These are phyloP conservation scores for Lablab purpureus DNA, from an alignment of 306 rosid genomes.

Conservation along the genomic window DNA sequence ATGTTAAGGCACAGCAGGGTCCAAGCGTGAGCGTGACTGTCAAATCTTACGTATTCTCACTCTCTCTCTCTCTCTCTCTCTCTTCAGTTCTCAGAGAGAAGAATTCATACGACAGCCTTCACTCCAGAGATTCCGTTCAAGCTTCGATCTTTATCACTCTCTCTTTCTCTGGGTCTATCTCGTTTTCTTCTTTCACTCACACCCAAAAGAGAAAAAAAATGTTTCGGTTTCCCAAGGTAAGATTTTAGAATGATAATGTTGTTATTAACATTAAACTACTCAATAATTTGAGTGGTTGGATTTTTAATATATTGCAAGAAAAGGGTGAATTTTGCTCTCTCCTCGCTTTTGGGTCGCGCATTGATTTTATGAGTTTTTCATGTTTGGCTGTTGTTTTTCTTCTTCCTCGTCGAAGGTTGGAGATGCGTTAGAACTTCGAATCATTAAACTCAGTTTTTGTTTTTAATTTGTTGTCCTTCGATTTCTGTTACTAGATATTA, in stretches of 20 bases:
- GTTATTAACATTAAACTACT: not conserved
- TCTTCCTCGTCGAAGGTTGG: conserved; percentile 7
- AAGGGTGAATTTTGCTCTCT: conserved; percentile 42
- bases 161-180: conserved; percentile 60
- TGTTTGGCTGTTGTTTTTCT: not conserved
- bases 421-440: conserved; percentile 42
- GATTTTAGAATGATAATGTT: conserved; percentile 20
- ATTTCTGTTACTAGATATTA: conserved; percentile 46
- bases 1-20: conserved; percentile 58
- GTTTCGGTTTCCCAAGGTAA: conserved; percentile 91
- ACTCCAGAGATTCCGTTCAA: conserved; percentile 75
- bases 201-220: conserved; percentile 45
- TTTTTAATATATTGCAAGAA: not conserved
- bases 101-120: conserved; percentile 53
- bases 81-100: not conserved
- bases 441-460: conserved; percentile 14
- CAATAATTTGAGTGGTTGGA: not conserved
- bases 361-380: conserved; percentile 44
- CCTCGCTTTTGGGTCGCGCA: conserved; percentile 42
- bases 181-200: conserved; percentile 57
- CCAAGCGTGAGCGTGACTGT: conserved; percentile 76
- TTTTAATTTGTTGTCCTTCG: conserved; percentile 27
- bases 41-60: conserved; percentile 80
- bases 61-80: conserved; percentile 36
- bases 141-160: conserved; percentile 62